Percentiles rank a stretch among this genome's conserved stretches.
Evolutionary conservation across 2,329 filamentous ascomycete genomes (phyloP).

Genomic region (Penicillium hesseltinei): DNA sequence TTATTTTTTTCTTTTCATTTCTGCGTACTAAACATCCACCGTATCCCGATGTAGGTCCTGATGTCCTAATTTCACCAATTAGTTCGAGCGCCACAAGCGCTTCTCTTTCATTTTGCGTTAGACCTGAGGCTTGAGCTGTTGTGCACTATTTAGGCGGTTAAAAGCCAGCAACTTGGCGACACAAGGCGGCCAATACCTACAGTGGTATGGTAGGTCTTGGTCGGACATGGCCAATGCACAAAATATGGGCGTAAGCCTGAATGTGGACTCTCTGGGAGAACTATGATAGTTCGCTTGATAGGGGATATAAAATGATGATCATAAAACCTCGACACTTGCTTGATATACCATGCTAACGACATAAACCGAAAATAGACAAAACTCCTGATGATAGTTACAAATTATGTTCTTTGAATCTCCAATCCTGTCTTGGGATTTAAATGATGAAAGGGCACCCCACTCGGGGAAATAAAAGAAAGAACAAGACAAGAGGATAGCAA

Average conservation of each 20-base stretch:
- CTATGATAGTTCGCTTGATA: not conserved
- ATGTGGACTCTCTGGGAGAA: too few relatives aligned
- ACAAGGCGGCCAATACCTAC: not conserved
- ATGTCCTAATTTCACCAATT: not conserved
- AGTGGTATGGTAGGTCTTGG: not conserved
- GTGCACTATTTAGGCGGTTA: not conserved
- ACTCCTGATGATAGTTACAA: not conserved
- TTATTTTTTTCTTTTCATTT: not conserved
- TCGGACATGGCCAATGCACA: not conserved
- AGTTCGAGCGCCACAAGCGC: not conserved
- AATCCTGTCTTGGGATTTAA: not conserved
- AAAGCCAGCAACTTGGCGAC: not conserved
- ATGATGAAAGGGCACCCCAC: too few relatives aligned
- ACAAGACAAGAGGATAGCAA: not conserved
- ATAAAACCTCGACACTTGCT: too few relatives aligned
- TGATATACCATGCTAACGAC: not conserved
- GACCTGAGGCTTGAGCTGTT: not conserved
- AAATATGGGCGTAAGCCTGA: not conserved
- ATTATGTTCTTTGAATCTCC: not conserved
- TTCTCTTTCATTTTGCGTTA: not conserved
- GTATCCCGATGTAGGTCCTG: not conserved
- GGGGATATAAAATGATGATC: not conserved
- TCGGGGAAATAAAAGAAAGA: too few relatives aligned
- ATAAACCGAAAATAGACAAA: not conserved
- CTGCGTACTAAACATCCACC: not conserved